Evolutionary conservation across 2,329 filamentous ascomycete species (phyloP).

Genomic region (Neopestalotiopsis rosae): DNA sequence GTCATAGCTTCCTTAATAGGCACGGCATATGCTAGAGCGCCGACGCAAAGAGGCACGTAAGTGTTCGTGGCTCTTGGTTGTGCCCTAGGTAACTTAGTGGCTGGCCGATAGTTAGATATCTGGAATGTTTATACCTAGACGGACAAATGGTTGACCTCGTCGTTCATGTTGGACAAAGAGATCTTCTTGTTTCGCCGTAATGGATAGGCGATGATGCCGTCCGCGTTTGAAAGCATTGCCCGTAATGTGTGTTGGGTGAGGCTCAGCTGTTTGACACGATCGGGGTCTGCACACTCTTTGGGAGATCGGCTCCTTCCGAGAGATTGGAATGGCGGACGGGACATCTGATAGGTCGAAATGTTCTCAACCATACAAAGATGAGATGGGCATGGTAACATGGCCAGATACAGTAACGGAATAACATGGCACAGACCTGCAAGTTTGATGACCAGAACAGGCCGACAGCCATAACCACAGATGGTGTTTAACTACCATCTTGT

Average conservation of each 20-base stretch:
- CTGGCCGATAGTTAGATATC: not conserved
- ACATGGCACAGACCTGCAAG: too few species aligned
- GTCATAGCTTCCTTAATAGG: not conserved
- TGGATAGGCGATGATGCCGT: not conserved
- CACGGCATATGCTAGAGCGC: not conserved
- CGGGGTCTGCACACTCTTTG: not conserved
- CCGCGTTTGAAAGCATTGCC: not conserved
- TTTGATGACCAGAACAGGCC: too few species aligned
- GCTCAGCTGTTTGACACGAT: not conserved
- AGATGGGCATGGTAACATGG: too few species aligned
- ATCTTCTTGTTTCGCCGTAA: not conserved
- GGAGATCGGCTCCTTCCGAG: constrained; percentile 1
- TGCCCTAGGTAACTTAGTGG: not conserved
- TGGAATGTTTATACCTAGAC: too few species aligned
- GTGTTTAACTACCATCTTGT: too few species aligned
- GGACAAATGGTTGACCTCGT: too few species aligned
- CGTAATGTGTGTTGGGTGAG: not conserved
- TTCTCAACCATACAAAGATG: too few species aligned
- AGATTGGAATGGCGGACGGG: not conserved
- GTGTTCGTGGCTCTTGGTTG: not conserved
- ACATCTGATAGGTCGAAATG: not conserved
- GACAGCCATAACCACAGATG: too few species aligned
- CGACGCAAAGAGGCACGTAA: not conserved
- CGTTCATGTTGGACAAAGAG: not conserved
- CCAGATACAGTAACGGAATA: too few species aligned